A percentile compares a stretch with the other conserved stretches of the same genome.
Conservation (phyloP, 2,329 filamentous ascomycete genomes). For the Monilinia aucupariae region DNA sequence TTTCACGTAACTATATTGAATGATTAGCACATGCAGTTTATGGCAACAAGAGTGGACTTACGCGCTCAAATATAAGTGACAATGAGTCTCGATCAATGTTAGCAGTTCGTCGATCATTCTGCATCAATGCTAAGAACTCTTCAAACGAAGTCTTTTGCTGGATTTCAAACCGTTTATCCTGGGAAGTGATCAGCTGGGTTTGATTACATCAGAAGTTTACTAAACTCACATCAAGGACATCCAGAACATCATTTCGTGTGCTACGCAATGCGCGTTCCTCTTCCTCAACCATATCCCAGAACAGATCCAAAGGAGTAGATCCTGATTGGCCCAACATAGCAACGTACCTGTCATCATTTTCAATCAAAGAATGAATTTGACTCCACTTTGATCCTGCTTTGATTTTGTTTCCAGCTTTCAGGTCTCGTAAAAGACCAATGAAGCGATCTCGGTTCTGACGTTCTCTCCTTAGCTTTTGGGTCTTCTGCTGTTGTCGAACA, state of each 20-base stretch:
- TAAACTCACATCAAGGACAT: constrained; percentile 74
- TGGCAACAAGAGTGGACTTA: constrained; percentile 39
- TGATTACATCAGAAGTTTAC: background rate
- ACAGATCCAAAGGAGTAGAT: constrained; percentile 82
- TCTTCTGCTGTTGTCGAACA: constrained; percentile 80
- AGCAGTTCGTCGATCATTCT: constrained; percentile 80
- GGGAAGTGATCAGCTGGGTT: constrained; percentile 36
- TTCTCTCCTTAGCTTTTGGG: constrained; percentile 71
- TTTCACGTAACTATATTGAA: constrained; percentile 65
- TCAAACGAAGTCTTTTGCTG: constrained; percentile 80
- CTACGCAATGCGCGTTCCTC: constrained; percentile 82
- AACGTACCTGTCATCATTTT: constrained; percentile 75
- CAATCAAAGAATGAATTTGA: constrained; percentile 67
- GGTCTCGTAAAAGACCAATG: constrained; percentile 65
- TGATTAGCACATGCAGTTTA: constrained; percentile 26
- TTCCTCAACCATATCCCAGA: constrained; percentile 93
- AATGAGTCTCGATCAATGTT: constrained; percentile 77
- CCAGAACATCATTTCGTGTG: constrained; percentile 75
- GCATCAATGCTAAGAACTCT: constrained; percentile 78
- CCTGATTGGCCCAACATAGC: constrained; percentile 79
- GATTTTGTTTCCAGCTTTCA: constrained; percentile 72
- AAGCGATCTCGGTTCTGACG: constrained; percentile 83
- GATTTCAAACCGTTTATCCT: constrained; percentile 91
- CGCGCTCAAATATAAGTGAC: constrained; percentile 76
- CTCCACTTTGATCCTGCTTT: constrained; percentile 89